Evolutionary conservation across 2,329 filamentous ascomycete species (phyloP).

Genomic region (Diaporthe vaccinii): DNA sequence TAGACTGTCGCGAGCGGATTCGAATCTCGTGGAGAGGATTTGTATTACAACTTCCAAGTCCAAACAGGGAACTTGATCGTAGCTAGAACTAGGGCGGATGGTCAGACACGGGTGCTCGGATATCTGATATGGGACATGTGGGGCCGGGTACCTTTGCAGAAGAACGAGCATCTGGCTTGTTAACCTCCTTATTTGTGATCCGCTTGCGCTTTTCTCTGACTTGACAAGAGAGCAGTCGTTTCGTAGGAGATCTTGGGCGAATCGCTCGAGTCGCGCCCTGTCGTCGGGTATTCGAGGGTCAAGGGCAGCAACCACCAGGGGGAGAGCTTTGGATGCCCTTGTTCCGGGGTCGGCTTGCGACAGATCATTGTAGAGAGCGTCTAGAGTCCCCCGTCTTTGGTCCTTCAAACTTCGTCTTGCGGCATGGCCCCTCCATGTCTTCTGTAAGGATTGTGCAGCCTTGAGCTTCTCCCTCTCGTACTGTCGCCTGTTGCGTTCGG

Average conservation of each 20-base stretch:
- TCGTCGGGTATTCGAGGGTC: slow-evolving; percentile 60
- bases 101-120: not conserved
- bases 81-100: not conserved
- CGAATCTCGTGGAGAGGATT: slow-evolving; percentile 34
- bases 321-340: slow-evolving; percentile 57
- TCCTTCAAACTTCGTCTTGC: slow-evolving; percentile 71
- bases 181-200: slow-evolving; percentile 52
- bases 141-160: slow-evolving; percentile 47
- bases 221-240: slow-evolving; percentile 54
- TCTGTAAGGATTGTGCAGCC: slow-evolving; percentile 81
- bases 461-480: slow-evolving; percentile 83
- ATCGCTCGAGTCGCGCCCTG: slow-evolving; percentile 59
- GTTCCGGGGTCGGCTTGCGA: slow-evolving; percentile 50
- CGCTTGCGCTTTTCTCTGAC: slow-evolving; percentile 47
- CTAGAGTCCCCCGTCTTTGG: slow-evolving; percentile 72
- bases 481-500: slow-evolving; percentile 85
- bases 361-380: slow-evolving; percentile 65
- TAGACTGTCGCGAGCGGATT: slow-evolving; percentile 42
- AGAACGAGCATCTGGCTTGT: slow-evolving; percentile 53
- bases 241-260: slow-evolving; percentile 59
- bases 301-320: slow-evolving; percentile 65
- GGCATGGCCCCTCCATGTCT: slow-evolving; percentile 83
- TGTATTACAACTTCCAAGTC: slow-evolving; percentile 42
- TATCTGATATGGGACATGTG: not conserved
- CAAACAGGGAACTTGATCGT: slow-evolving; percentile 25